Base-by-base conservation (phyloP, 345 rosid species). In the Carallia brachiata region DNA sequence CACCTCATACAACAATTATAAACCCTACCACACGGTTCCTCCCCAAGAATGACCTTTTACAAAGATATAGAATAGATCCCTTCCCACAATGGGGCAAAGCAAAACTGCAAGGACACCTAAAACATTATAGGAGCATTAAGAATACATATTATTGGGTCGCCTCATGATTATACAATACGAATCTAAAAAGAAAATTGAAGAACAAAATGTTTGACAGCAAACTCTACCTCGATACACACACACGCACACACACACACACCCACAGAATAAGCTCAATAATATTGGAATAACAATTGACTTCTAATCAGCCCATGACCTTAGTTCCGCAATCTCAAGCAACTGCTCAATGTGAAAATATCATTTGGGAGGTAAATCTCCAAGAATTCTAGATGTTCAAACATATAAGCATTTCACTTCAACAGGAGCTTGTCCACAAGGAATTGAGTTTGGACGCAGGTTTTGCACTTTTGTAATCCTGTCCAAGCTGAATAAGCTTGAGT, bases 401-500 rank as follows among this genome's bases (percentile, higher is more conserved):
- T 40, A 40, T 10, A 12, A 40, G 15, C 48, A 40, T 37, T 6
- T 37, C 8, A 37, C 44, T 37, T 37, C 44, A 7, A 37, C 10
- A 1, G 44, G 44, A 84, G 86, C 90, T 84, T 73, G 97, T 78
- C 92, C 88, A 90, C 44, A 92, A 71, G 19, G 92, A 87, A 87
- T 90, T 83, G 67, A 96, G 94, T 74, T 62, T 88, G 27, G 96
- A 62, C 19, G 97, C 96, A 30, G 92, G 93, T 81, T 90, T 95
- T 47, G 96, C 97, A 66, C 97, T 89, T 81, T 92, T 92, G 79
- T 88, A 92, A 77, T 96, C 99, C 66, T 92, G 98, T 68, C 99
- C 80, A 53, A 96, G 94, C 76, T 90, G 97, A 68, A 96, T 88
- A 81, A 92, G 90, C 91, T 97, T 92, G 88, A 40, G 71, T 53